Percentiles rank a stretch among this genome's conserved stretches.
Evolutionary conservation across 2,329 filamentous ascomycete genomes (phyloP).

Genomic region (Karstenula rhodostoma): DNA sequence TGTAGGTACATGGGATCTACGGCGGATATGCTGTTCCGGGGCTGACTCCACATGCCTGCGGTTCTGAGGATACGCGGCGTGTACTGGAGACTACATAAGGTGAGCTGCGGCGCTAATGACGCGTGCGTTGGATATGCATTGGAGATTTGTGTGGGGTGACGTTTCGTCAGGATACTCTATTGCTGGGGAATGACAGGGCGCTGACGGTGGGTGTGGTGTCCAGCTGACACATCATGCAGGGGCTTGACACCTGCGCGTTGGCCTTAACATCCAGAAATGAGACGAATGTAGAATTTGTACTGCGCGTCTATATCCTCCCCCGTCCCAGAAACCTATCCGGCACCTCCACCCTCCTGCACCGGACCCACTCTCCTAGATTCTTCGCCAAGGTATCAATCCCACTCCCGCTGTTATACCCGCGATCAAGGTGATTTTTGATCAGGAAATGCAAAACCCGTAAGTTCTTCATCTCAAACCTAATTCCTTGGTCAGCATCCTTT

Average conservation of each 20-base stretch:
- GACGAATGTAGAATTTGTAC: no score
- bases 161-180: no score
- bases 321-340: conserved; percentile 13
- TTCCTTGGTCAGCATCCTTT: background rate
- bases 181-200: no score
- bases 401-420: conserved; percentile 18
- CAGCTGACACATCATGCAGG: background rate
- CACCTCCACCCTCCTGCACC: conserved; percentile 14
- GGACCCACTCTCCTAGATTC: conserved; percentile 16
- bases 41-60: background rate
- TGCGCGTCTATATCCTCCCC: conserved; percentile 15
- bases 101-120: background rate
- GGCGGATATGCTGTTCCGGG: conserved; percentile 10
- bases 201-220: background rate
- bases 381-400: conserved; percentile 19
- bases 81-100: no score
- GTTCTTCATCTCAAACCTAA: conserved; percentile 24
- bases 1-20: background rate
- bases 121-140: background rate
- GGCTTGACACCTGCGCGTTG: background rate
- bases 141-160: no score
- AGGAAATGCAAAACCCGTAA: conserved; percentile 16
- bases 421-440: conserved; percentile 14
- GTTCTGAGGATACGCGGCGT: background rate
- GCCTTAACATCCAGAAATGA: no score